A percentile compares a stretch with the other conserved stretches of the same genome.
Conservation (phyloP, 495 filamentous ascomycete genomes). For the Penicillium coprophilum region DNA sequence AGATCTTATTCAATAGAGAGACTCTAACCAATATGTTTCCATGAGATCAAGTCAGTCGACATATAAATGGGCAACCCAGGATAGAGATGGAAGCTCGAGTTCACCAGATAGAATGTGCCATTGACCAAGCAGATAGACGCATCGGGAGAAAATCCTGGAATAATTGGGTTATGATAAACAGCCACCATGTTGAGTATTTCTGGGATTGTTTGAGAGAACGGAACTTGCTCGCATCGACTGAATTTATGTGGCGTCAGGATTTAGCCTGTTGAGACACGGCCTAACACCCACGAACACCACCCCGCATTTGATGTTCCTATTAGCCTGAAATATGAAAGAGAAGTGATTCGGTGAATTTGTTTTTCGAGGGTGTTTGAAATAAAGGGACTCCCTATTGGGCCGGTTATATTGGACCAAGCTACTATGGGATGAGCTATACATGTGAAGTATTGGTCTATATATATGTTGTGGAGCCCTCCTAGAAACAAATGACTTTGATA, state of each 20-base stretch:
- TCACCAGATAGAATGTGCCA: slow-evolving; percentile 34
- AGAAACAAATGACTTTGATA: too few species aligned
- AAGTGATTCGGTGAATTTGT: too few species aligned
- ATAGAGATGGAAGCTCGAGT: slow-evolving; percentile 40
- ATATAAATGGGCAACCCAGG: slow-evolving; percentile 42
- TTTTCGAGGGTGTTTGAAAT: background rate
- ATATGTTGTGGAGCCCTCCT: background rate
- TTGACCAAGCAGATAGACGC: slow-evolving; percentile 27
- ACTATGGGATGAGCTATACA: background rate
- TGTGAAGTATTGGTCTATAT: background rate
- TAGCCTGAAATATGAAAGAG: background rate
- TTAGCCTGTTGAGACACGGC: slow-evolving; percentile 13
- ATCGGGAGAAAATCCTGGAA: slow-evolving; percentile 33
- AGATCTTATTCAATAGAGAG: too few species aligned
- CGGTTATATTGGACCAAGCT: background rate
- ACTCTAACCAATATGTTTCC: slow-evolving; percentile 26
- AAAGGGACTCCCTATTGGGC: background rate
- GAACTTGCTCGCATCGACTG: background rate
- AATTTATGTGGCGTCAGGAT: slow-evolving; percentile 4
- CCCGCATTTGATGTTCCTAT: slow-evolving; percentile 1
- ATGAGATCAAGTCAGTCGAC: slow-evolving; percentile 32
- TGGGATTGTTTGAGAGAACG: background rate
- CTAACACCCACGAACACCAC: background rate
- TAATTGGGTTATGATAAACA: slow-evolving; percentile 7
- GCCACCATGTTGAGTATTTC: background rate